Percentiles rank a stretch among this genome's conserved stretches.
phyloP scores from a whole-genome alignment of 2,329 filamentous ascomycete genomes.

The Plectosphaerella sp. region DNA sequence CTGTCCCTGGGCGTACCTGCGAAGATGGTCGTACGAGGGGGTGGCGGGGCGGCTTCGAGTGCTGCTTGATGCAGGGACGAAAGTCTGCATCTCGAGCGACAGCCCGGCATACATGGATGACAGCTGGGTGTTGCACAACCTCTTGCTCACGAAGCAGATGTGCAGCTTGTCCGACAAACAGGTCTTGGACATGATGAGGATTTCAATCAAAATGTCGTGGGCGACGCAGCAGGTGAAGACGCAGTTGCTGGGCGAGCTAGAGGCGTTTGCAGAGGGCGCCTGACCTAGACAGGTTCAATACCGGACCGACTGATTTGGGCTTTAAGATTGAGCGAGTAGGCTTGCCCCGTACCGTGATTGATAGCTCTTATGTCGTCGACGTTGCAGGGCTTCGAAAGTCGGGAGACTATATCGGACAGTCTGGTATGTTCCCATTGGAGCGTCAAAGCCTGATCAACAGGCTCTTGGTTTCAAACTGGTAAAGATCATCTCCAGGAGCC shows the following conservation, averaged over 20 bases:
- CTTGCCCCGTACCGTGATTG: too few relatives aligned
- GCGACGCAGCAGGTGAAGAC: not conserved
- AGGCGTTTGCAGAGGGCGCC: not conserved
- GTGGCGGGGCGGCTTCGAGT: not conserved
- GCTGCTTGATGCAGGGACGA: not conserved
- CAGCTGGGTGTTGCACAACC: conserved; percentile 15
- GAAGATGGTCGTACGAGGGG: not conserved
- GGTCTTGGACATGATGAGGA: not conserved
- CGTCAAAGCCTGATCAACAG: too few relatives aligned
- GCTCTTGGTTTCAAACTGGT: too few relatives aligned
- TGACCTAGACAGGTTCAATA: too few relatives aligned
- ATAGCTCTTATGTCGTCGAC: too few relatives aligned
- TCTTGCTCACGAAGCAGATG: not conserved
- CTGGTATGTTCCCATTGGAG: too few relatives aligned
- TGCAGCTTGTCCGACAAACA: not conserved
- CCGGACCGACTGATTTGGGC: too few relatives aligned
- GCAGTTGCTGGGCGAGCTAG: not conserved
- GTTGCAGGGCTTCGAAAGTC: too few relatives aligned
- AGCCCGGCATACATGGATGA: conserved; percentile 4
- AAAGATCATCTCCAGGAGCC: too few relatives aligned
- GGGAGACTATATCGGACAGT: too few relatives aligned
- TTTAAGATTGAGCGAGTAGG: too few relatives aligned
- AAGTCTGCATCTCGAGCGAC: conserved; percentile 1
- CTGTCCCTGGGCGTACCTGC: not conserved
- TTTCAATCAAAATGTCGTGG: not conserved